A percentile compares a stretch with the other conserved stretches of the same genome.
Evolutionary conservation across 2,329 filamentous ascomycete species (phyloP).

Genomic region (Alternaria dauci): DNA sequence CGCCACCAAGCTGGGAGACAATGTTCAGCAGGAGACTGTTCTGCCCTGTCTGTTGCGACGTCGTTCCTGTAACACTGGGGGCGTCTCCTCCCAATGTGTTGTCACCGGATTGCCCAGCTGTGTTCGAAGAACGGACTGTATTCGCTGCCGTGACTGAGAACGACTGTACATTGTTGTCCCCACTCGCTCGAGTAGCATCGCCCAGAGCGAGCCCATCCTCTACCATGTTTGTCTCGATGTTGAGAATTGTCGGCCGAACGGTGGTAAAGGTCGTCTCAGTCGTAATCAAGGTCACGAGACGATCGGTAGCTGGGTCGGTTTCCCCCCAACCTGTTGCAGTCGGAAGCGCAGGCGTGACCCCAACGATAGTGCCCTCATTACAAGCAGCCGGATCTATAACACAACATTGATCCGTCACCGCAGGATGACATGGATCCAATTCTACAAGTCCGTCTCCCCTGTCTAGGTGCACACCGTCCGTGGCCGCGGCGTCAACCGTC

Average conservation of each 20-base stretch:
- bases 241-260: conserved; percentile 27
- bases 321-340: conserved; percentile 26
- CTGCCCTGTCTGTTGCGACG: conserved; percentile 11
- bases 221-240: conserved; percentile 22
- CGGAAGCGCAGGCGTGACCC: conserved; percentile 6
- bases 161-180: neutral
- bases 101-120: neutral
- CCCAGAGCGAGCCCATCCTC: neutral
- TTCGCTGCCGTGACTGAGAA: neutral
- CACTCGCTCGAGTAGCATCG: neutral
- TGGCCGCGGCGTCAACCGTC: neutral
- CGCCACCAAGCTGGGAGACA: conserved; percentile 25
- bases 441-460: neutral
- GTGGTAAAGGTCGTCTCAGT: conserved; percentile 21
- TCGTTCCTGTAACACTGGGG: neutral
- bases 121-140: neutral
- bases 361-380: neutral
- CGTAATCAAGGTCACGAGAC: conserved; percentile 6
- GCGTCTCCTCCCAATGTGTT: neutral
- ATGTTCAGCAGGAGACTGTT: conserved; percentile 28
- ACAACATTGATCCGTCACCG: neutral
- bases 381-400: conserved; percentile 1
- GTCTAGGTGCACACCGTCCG: neutral
- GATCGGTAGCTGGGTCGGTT: neutral
- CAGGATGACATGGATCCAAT: neutral